phyloP scores from a whole-genome alignment of 352 stramenopile species.

The Globisporangium takayamanum region DNA sequence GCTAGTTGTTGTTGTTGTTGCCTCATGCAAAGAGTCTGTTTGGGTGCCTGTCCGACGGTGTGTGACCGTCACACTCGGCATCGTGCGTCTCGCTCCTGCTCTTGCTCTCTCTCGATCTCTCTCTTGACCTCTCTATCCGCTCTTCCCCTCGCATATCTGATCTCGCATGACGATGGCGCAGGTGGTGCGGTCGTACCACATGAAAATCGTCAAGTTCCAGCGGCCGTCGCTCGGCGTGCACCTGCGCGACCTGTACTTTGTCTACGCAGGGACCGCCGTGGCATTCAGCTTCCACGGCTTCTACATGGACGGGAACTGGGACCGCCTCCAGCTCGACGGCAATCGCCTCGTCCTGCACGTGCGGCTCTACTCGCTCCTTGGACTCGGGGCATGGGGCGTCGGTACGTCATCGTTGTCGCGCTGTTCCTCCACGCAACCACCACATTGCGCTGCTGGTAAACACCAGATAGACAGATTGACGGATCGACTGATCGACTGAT shows the following conservation, averaged over 20 bases:
- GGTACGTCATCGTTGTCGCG: constrained; percentile 17
- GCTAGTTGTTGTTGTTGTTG: too few relatives aligned
- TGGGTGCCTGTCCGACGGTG: too few relatives aligned
- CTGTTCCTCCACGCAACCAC: too few relatives aligned
- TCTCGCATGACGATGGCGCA: constrained; percentile 30
- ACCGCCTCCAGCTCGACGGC: constrained; percentile 46
- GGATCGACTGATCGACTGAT: background rate
- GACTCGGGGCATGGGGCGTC: constrained; percentile 35
- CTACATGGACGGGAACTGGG: constrained; percentile 62
- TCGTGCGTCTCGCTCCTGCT: constrained; percentile 20
- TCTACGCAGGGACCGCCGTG: constrained; percentile 40
- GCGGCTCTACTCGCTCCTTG: constrained; percentile 52
- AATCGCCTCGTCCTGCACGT: constrained; percentile 67
- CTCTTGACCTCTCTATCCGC: background rate
- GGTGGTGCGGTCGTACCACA: constrained; percentile 45
- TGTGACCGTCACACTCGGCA: constrained; percentile 39
- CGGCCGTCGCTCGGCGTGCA: constrained; percentile 21
- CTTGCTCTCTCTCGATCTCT: background rate
- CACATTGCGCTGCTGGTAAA: too few relatives aligned
- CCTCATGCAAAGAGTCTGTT: too few relatives aligned
- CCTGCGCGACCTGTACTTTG: constrained; percentile 59
- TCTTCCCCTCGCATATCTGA: background rate
- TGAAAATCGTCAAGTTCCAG: constrained; percentile 44
- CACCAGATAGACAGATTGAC: background rate
- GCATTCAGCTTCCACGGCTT: constrained; percentile 59